Conservation (phyloP, 225 moss, liverwort and hornwort species). For the Thuidium tamariscinum region DNA sequence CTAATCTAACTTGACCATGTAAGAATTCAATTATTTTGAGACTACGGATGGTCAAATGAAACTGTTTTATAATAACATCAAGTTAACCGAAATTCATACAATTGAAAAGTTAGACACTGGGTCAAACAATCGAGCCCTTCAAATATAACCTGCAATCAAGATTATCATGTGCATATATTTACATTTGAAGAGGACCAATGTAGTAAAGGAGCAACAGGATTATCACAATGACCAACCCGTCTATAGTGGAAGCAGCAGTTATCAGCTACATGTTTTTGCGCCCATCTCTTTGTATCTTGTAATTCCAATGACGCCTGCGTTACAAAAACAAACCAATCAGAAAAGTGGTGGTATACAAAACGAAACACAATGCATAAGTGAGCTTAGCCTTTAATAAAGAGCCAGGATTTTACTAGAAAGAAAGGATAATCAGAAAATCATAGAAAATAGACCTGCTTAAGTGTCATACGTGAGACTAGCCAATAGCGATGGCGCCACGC, state of each 20-base stretch:
- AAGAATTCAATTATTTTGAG: not conserved
- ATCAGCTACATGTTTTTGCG: slow-evolving; percentile 75
- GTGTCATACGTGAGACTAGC: slow-evolving; percentile 90
- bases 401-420: not conserved
- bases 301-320: slow-evolving; percentile 77
- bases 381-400: not conserved
- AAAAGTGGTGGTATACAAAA: not conserved
- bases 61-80: not conserved
- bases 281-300: slow-evolving; percentile 76
- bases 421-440: not conserved
- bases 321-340: not conserved
- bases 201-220: not conserved
- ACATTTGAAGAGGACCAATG: not conserved
- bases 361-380: not conserved
- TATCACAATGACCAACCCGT: slow-evolving; percentile 47
- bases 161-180: not conserved
- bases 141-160: not conserved
- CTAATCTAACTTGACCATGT: not conserved
- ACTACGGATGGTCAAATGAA: not conserved
- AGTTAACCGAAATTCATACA: not conserved
- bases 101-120: not conserved
- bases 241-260: slow-evolving; percentile 98
- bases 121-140: not conserved
- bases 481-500: slow-evolving; percentile 99
- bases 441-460: slow-evolving; percentile 50